These are phyloP conservation scores for Aureobasidium mangrovei DNA, from an alignment of 2,329 filamentous ascomycete species.

Conservation along the genomic window DNA sequence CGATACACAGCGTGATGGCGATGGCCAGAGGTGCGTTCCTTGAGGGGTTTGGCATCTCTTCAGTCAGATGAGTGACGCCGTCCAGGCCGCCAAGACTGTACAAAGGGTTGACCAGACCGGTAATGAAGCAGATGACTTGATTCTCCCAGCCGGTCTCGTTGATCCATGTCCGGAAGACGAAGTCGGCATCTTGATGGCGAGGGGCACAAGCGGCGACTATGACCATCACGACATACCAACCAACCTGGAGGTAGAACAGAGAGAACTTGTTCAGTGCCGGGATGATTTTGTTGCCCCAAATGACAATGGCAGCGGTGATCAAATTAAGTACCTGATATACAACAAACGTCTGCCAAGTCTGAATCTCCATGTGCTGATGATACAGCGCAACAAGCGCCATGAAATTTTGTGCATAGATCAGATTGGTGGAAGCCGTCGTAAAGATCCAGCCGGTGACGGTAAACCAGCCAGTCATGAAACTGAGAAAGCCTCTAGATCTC, in stretches of 20 bases:
- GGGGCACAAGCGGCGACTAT: conserved; percentile 3
- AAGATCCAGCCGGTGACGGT: conserved; percentile 16
- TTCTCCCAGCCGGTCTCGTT: conserved; percentile 42
- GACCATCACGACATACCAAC: background rate
- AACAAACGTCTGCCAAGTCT: conserved; percentile 17
- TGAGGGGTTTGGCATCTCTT: conserved; percentile 47
- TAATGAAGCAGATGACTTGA: conserved; percentile 49
- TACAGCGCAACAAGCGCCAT: conserved; percentile 16
- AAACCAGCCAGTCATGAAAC: conserved; percentile 15
- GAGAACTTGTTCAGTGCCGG: conserved; percentile 16
- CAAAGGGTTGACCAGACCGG: conserved; percentile 48
- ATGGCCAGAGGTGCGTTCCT: conserved; percentile 45
- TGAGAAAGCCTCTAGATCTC: conserved; percentile 15
- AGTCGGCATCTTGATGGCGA: conserved; percentile 20
- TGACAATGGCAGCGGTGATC: conserved; percentile 13
- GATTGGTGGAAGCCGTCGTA: conserved; percentile 16
- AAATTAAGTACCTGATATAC: conserved; percentile 16
- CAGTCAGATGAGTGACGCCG: conserved; percentile 50
- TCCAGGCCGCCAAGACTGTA: conserved; percentile 51
- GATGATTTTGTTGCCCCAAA: conserved; percentile 17
- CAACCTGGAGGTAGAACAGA: background rate
- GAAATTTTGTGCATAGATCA: conserved; percentile 17
- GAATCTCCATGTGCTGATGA: conserved; percentile 11
- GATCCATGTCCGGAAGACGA: conserved; percentile 46
- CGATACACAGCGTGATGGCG: conserved; percentile 42